These are phyloP conservation scores for Picea glauca DNA, from an alignment of 75 land plant genomes.

Conservation along the genomic window DNA sequence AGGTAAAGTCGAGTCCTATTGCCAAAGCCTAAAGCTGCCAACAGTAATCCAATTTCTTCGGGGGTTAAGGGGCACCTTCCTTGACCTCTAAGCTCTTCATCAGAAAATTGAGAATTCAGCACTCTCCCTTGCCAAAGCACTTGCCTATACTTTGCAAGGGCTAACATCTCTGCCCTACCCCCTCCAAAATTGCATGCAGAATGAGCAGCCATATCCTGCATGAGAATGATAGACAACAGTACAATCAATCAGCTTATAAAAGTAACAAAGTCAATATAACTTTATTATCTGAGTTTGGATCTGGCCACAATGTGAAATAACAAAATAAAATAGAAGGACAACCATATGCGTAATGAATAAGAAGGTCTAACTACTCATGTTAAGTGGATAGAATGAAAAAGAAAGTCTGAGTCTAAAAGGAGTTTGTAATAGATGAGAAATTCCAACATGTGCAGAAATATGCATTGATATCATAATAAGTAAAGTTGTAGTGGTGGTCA, in stretches of 20 bases:
- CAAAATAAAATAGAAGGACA: background rate
- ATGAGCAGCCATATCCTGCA: constrained; percentile 97
- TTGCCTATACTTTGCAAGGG: constrained; percentile 84
- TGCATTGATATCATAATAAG: too few species aligned
- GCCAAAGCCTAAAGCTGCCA: constrained; percentile 88
- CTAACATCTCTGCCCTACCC: constrained; percentile 85
- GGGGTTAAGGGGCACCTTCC: constrained; percentile 96
- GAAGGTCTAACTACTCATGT: background rate
- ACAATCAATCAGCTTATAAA: background rate
- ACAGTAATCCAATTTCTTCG: constrained; percentile 82
- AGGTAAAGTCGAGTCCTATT: constrained; percentile 76
- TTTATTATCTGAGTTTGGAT: background rate
- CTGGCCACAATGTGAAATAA: background rate
- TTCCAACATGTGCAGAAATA: too few species aligned
- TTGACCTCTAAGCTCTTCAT: constrained; percentile 61
- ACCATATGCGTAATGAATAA: background rate
- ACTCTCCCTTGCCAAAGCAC: constrained; percentile 93
- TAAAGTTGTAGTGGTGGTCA: too few species aligned
- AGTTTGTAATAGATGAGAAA: too few species aligned
- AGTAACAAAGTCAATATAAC: background rate
- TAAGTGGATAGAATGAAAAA: background rate
- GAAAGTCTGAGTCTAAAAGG: background rate
- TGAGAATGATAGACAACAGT: background rate
- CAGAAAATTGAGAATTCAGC: constrained; percentile 68
- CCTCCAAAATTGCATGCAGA: constrained; percentile 98